Evolutionary conservation across 768 basidiomycete genomes (phyloP).

Genomic region (Russula abietina): DNA sequence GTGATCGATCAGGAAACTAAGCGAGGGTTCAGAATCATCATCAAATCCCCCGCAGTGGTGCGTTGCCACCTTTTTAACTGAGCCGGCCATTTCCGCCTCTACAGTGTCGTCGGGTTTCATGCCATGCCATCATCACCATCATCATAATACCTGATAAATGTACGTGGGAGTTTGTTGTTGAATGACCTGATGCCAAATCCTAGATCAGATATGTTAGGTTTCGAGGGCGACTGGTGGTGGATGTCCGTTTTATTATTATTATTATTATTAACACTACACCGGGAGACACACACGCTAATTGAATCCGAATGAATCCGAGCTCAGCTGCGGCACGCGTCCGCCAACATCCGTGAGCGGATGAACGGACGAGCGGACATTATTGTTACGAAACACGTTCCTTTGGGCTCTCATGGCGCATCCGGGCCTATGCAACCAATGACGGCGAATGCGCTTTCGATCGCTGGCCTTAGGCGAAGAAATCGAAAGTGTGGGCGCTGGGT

Average conservation of each 20-base stretch:
- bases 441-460: neutral
- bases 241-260: neutral
- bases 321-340: conserved; percentile 2
- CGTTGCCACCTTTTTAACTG: conserved; percentile 1
- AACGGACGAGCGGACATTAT: neutral
- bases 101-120: neutral
- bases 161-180: neutral
- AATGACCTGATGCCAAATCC: neutral
- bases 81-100: neutral
- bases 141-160: neutral
- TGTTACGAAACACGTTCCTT: neutral
- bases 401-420: neutral
- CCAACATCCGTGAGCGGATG: neutral
- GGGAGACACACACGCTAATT: no score
- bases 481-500: no score
- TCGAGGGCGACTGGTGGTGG: neutral
- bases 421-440: neutral
- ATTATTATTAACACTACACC: no score
- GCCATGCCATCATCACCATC: neutral
- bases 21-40: conserved; percentile 14
- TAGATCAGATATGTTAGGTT: neutral
- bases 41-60: conserved; percentile 1
- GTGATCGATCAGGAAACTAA: conserved; percentile 16
- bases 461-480: neutral
- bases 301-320: neutral